Evolutionary conservation across 140 eudicot genomes (phyloP).

Genomic region (Ambrosia hybrid): DNA sequence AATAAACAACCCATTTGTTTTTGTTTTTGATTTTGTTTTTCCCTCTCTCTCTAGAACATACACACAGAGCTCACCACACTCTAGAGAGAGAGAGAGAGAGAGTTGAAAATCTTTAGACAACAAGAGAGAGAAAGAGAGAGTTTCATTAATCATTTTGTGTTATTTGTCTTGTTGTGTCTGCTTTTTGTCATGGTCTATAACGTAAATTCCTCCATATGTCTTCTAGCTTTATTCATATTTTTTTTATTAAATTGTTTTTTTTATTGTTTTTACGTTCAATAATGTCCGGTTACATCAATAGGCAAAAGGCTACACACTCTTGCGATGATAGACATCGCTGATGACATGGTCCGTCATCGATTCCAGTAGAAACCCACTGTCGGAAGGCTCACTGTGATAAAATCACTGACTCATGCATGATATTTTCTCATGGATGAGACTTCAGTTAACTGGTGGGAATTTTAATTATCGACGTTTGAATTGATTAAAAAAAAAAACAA

Average conservation of each 20-base stretch:
- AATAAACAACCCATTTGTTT: constrained; percentile 70
- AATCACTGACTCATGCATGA: too few relatives aligned
- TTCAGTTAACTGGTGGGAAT: too few relatives aligned
- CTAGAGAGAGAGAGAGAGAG: constrained; percentile 27
- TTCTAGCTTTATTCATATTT: constrained; percentile 3
- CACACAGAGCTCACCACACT: constrained; percentile 27
- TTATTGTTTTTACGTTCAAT: not conserved
- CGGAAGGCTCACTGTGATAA: too few relatives aligned
- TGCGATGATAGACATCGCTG: too few relatives aligned
- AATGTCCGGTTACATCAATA: too few relatives aligned
- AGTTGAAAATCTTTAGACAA: constrained; percentile 24
- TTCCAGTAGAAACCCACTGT: too few relatives aligned
- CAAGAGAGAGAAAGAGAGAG: constrained; percentile 27
- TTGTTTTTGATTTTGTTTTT: constrained; percentile 15
- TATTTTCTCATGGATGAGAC: too few relatives aligned
- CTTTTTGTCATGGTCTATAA: constrained; percentile 32
- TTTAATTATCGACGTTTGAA: too few relatives aligned
- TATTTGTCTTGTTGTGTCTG: constrained; percentile 44
- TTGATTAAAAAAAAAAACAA: too few relatives aligned
- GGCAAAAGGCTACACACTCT: too few relatives aligned
- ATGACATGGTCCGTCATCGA: too few relatives aligned
- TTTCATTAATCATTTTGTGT: constrained; percentile 42
- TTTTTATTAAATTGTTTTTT: not conserved
- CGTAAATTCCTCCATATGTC: constrained; percentile 27
- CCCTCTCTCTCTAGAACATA: constrained; percentile 36